phyloP scores from a whole-genome alignment of 106 monocot genomes.

The Phalaenopsis aphrodite region DNA sequence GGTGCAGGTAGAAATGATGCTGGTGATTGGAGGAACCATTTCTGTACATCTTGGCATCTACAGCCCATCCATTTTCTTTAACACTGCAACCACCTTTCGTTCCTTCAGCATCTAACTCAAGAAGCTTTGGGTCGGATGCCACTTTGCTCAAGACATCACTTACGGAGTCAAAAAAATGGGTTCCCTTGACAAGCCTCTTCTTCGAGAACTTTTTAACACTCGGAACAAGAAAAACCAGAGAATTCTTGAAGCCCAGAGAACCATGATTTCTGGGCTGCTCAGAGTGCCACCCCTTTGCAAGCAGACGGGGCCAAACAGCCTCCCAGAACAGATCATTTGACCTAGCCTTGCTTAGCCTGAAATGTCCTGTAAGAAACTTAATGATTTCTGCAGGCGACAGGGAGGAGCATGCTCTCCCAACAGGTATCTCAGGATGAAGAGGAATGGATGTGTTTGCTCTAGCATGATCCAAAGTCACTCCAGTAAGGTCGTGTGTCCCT shows the following conservation, averaged over 20 bases:
- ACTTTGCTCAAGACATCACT: conserved; percentile 85
- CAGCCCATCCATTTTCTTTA: conserved; percentile 25
- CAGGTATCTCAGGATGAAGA: conserved; percentile 42
- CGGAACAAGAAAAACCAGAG: conserved; percentile 72
- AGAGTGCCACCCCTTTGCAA: conserved; percentile 80
- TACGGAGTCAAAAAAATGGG: conserved; percentile 92
- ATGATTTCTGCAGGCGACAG: conserved; percentile 59
- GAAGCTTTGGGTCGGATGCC: conserved; percentile 63
- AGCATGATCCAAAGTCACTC: conserved; percentile 27
- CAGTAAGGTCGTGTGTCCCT: conserved; percentile 71
- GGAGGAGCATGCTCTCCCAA: conserved; percentile 72
- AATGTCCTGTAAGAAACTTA: conserved; percentile 81
- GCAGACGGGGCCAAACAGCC: conserved; percentile 92
- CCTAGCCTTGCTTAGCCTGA: conserved; percentile 74
- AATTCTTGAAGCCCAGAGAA: conserved; percentile 21
- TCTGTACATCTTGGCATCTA: conserved; percentile 4
- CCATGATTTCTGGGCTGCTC: conserved; percentile 60
- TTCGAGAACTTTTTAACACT: conserved; percentile 76
- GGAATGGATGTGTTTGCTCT: conserved; percentile 23
- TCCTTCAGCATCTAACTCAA: conserved; percentile 54
- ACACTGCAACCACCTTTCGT: conserved; percentile 5
- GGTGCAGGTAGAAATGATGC: conserved; percentile 25
- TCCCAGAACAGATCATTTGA: conserved; percentile 98
- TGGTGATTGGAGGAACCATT: conserved; percentile 22
- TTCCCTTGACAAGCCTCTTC: conserved; percentile 70